Base-by-base conservation (phyloP, 2,329 filamentous ascomycete species). In the Scedosporium minutisporum region DNA sequence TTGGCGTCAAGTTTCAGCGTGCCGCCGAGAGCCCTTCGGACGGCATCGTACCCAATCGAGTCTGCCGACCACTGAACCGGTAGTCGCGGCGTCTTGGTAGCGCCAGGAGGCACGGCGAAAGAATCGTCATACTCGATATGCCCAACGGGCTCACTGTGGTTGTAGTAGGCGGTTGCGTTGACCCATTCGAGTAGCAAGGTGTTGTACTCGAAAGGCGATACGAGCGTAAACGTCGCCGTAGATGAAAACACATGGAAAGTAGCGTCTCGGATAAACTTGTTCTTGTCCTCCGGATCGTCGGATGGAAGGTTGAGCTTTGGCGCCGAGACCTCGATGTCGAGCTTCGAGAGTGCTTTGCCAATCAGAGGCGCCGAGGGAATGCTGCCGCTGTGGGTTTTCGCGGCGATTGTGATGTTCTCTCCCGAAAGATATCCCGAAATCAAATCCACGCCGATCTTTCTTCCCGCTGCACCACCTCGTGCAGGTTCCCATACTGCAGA, bases 341-440 rank as follows among this genome's bases (percentile, higher is more conserved):
- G 82, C 29, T 78, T 80, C 0, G 89, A 89, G 2, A 97, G 80
- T 1, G 89, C 87, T 66, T 86, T 77, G 58, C 91, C 90, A 3
- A 97, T 78, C 4, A 80, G 72, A 0, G 91, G 92, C 60, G 91
- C 82, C 1, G 82, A 76, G 3, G 95, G 93, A 60, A 97, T 86
- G 58, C 87, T 91, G 53, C 80, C 79, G 58, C 82, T 77, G 71
- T 96, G 89, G 2, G 88, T 82, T 70, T 85, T 84, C 9, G 96
- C 74, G 0, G 87, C 89, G 55, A 97, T 75, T 21, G 86, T 91
- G 1, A 90, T 92, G 75, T 97, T 97, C 72, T 83, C 87, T 7
- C 92, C 92, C 3, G 93, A 97, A 10, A 97, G 78, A 69, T 95
- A 97, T 68, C 90, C 86, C 2, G 91, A 96, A 9, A 97, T 75